These are phyloP conservation scores for Lachnellula subtilissima DNA, from an alignment of 2,329 filamentous ascomycete species.

Conservation along the genomic window DNA sequence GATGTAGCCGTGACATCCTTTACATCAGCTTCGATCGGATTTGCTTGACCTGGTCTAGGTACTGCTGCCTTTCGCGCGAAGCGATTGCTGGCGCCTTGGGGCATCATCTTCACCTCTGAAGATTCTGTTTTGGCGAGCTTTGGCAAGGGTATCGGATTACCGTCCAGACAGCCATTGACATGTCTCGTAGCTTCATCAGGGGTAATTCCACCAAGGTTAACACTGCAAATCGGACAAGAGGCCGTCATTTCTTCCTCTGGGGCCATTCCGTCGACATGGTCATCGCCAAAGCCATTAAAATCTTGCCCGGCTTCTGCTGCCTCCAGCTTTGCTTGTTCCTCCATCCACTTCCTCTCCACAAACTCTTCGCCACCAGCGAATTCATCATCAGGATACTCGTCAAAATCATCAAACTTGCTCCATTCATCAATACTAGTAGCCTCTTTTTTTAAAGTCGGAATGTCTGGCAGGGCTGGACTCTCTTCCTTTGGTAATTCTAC, in stretches of 20 bases:
- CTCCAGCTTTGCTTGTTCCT: slow-evolving; percentile 66
- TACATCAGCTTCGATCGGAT: slow-evolving; percentile 61
- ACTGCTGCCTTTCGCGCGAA: slow-evolving; percentile 62
- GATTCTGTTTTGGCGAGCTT: slow-evolving; percentile 22
- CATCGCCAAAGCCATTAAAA: slow-evolving; percentile 20
- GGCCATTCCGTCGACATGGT: slow-evolving; percentile 6
- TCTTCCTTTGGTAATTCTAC: slow-evolving; percentile 10
- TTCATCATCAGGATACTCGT: slow-evolving; percentile 48
- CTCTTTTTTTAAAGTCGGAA: slow-evolving; percentile 45
- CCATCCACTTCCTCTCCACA: slow-evolving; percentile 65
- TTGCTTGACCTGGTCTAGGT: slow-evolving; percentile 73
- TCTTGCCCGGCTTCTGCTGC: slow-evolving; percentile 45
- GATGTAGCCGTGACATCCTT: slow-evolving; percentile 46
- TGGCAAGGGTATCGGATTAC: slow-evolving; percentile 60
- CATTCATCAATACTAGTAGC: slow-evolving; percentile 45
- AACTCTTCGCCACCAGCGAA: slow-evolving; percentile 55
- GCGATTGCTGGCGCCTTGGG: slow-evolving; percentile 33
- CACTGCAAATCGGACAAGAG: slow-evolving; percentile 73
- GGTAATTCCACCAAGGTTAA: slow-evolving; percentile 54
- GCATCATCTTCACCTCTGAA: slow-evolving; percentile 22
- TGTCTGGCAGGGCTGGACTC: slow-evolving; percentile 3
- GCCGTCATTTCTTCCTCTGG: slow-evolving; percentile 17
- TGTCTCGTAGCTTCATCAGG: slow-evolving; percentile 70
- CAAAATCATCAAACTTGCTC: slow-evolving; percentile 53
- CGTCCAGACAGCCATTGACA: slow-evolving; percentile 91